Evolutionary conservation across 352 stramenopile species (phyloP).

Genomic region (Phytophthora pluvialis): DNA sequence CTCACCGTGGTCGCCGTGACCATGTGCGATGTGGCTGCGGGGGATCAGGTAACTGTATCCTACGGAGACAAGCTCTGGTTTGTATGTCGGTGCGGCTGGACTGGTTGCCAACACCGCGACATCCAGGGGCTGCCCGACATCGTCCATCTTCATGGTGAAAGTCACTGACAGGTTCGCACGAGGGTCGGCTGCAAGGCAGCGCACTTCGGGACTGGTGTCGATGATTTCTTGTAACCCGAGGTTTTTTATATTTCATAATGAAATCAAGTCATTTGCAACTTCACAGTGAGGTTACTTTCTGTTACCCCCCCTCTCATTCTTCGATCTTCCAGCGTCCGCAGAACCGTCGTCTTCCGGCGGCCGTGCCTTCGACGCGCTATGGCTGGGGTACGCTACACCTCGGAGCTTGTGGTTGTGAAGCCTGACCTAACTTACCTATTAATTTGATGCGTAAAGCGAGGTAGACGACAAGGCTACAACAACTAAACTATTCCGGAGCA

Average conservation of each 20-base stretch:
- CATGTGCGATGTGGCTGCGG: too few relatives aligned
- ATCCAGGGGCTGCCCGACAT: too few relatives aligned
- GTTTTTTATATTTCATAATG: not conserved
- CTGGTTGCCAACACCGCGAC: too few relatives aligned
- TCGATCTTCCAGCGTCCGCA: not conserved
- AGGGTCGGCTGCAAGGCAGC: too few relatives aligned
- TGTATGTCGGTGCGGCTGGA: too few relatives aligned
- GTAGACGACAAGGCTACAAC: not conserved
- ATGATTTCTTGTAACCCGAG: not conserved
- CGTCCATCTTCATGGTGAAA: too few relatives aligned
- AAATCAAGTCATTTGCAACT: not conserved
- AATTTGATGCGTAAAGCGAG: not conserved
- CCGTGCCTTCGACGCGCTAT: not conserved
- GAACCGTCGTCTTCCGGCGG: not conserved
- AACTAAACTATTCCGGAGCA: conserved; percentile 3
- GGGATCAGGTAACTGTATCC: too few relatives aligned
- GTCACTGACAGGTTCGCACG: too few relatives aligned
- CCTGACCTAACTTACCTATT: not conserved
- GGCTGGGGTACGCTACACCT: not conserved
- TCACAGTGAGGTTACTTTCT: not conserved
- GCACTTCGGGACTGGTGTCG: too few relatives aligned
- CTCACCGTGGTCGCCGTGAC: too few relatives aligned
- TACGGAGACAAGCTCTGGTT: too few relatives aligned
- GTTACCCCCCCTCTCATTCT: not conserved
- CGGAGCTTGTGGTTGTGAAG: not conserved